Base-by-base conservation (phyloP, 2,329 filamentous ascomycete species). In the Cercospora nicotianae region DNA sequence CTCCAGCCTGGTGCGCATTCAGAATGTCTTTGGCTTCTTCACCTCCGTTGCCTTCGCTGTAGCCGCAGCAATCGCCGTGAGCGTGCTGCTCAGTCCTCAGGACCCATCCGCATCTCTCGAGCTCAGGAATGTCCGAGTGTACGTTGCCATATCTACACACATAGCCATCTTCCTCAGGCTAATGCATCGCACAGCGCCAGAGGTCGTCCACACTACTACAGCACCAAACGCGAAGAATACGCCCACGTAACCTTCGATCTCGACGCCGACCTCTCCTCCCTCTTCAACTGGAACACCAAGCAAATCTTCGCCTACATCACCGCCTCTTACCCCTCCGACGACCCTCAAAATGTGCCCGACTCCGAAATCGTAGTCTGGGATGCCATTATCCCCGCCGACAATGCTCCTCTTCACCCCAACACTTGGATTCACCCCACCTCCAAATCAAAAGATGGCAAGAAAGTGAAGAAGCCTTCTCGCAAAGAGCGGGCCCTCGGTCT, bases 241-340 rank as follows among this genome's bases (percentile, higher is more conserved):
- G 95, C 94, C 74, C 89, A 95, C 78, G 90, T 99, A 78, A 91
- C 90, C 79, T 99, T 99, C 85, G 92, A 94, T 76, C 87, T 99
- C 68, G 91, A 97, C 77, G 91, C 94, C 63, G 94, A 99, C 82
- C 87, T 99, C 69, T 91, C 89, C 69, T 90, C 90, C 53, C 91
- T 99, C 75, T 98, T 98, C 87, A 96, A 92, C 77, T 99, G 94
- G 95, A 99, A 99, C 85, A 99, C 96, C 20, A 99, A 99, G 81
- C 92, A 98, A 82, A 83, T 99, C 76, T 99, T 98, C 82, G 89
- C 97, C 79, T 99, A 97, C 83, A 89, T 99, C 67, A 94, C 93
- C 65, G 94, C 94, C 64, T 90, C 85, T 65, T 91, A 90, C 78
- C 83, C 84, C 42, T 80, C 81, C 59, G 79, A 80, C 59, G 71